phyloP scores from a whole-genome alignment of 805 yeast genomes.

The Babjeviella inositovora region DNA sequence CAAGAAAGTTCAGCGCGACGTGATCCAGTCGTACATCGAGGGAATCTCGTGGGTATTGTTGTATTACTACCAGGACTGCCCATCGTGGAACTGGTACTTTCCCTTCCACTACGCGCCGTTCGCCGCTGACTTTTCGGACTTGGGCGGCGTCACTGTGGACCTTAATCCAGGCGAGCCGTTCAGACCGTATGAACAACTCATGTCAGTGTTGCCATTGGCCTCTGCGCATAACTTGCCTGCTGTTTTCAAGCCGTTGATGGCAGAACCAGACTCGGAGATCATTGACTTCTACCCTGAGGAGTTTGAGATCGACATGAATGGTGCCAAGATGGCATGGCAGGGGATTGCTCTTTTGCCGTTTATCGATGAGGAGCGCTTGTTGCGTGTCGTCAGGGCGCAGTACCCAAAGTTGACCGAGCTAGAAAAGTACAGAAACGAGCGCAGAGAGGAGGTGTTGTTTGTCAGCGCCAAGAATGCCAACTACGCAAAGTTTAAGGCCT shows the following conservation, averaged over 20 bases:
- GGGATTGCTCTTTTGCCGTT: slow-evolving; percentile 85
- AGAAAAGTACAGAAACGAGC: slow-evolving; percentile 56
- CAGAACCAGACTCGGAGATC: slow-evolving; percentile 61
- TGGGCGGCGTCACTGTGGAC: slow-evolving; percentile 31
- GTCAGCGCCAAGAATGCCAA: slow-evolving; percentile 48
- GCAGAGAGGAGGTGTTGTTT: slow-evolving; percentile 53
- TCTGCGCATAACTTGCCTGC: slow-evolving; percentile 78
- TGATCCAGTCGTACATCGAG: slow-evolving; percentile 67
- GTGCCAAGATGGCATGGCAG: slow-evolving; percentile 90
- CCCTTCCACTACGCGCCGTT: slow-evolving; percentile 98
- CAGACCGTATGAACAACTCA: slow-evolving; percentile 81
- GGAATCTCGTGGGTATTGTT: slow-evolving; percentile 95
- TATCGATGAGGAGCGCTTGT: slow-evolving; percentile 67
- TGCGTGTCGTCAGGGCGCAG: slow-evolving; percentile 47
- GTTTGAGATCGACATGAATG: slow-evolving; percentile 88
- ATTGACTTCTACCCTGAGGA: slow-evolving; percentile 85
- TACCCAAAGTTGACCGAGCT: slow-evolving; percentile 47
- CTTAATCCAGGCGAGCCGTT: slow-evolving; percentile 68
- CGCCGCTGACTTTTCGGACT: slow-evolving; percentile 67
- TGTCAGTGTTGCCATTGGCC: slow-evolving; percentile 92
- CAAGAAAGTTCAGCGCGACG: slow-evolving; percentile 31
- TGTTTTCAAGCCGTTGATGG: slow-evolving; percentile 71
- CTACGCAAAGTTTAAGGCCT: slow-evolving; percentile 16
- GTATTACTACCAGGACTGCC: slow-evolving; percentile 95
- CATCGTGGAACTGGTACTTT: slow-evolving; percentile 96